These are phyloP conservation scores for Vigna reflexopilosa DNA, from an alignment of 306 rosid species.

Conservation along the genomic window DNA sequence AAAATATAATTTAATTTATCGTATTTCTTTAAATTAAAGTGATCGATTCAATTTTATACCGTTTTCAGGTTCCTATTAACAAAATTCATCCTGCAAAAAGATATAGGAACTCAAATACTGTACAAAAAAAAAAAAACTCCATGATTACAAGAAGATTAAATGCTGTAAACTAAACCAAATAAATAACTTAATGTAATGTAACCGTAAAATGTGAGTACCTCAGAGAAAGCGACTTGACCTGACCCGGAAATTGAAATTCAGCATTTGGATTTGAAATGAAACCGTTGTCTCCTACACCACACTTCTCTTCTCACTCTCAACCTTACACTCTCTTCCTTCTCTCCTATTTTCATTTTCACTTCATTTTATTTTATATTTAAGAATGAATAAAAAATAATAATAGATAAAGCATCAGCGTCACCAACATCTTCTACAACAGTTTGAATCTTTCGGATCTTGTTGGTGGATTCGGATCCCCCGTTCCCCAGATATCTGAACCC, in stretches of 20 bases:
- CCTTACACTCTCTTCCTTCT: constrained; percentile 28
- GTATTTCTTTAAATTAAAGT: too few species aligned
- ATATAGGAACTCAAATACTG: too few species aligned
- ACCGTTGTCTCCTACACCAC: constrained; percentile 11
- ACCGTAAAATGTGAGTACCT: constrained; percentile 15
- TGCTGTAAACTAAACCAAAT: too few species aligned
- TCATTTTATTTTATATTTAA: constrained; percentile 2
- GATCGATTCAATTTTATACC: too few species aligned
- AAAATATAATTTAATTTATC: too few species aligned
- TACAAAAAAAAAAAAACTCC: too few species aligned
- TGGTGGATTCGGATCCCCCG: constrained; percentile 64
- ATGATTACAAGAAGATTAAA: too few species aligned
- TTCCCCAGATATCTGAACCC: constrained; percentile 63
- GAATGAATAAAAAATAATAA: not conserved
- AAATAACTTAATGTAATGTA: not conserved
- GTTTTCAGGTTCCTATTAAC: too few species aligned
- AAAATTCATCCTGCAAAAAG: too few species aligned
- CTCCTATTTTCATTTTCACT: not conserved
- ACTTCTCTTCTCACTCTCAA: constrained; percentile 26
- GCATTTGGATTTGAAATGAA: constrained; percentile 37
- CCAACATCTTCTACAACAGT: constrained; percentile 22
- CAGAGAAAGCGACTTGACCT: constrained; percentile 37
- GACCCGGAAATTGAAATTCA: constrained; percentile 44
- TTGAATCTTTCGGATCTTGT: constrained; percentile 66
- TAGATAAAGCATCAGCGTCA: constrained; percentile 33